phyloP scores from a whole-genome alignment of 2,329 filamentous ascomycete species.

The Zalaria sp. region DNA sequence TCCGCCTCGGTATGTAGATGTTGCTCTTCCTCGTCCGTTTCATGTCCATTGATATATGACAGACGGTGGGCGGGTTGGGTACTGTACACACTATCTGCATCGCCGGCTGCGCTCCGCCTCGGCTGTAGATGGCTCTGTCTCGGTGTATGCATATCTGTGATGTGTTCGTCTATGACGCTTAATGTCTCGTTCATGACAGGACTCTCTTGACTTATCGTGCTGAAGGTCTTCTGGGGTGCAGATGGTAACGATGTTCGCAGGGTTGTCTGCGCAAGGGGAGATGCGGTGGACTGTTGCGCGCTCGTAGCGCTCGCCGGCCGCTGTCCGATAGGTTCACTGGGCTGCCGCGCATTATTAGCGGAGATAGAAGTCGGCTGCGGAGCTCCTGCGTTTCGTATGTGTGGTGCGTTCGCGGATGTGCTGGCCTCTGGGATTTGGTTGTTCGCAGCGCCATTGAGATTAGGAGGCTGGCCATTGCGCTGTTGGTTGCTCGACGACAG shows the following conservation, averaged over 20 bases:
- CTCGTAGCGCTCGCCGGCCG: conserved; percentile 6
- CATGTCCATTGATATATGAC: conserved; percentile 86
- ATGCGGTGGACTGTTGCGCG: not conserved
- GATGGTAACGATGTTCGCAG: conserved; percentile 11
- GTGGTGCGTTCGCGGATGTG: too few relatives aligned
- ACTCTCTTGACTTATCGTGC: conserved; percentile 27
- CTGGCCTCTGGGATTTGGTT: too few relatives aligned
- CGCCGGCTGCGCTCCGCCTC: conserved; percentile 33
- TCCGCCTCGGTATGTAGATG: conserved; percentile 54
- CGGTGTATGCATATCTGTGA: conserved; percentile 65
- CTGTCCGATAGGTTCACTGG: not conserved
- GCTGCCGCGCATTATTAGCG: not conserved
- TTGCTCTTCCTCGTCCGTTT: conserved; percentile 87
- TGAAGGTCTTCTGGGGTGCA: conserved; percentile 1
- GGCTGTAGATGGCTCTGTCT: conserved; percentile 38
- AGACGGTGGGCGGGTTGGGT: conserved; percentile 49
- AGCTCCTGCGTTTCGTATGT: too few relatives aligned
- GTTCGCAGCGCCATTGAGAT: not conserved
- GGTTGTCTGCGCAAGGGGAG: conserved; percentile 8
- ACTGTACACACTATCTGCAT: conserved; percentile 81
- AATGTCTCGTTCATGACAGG: conserved; percentile 88
- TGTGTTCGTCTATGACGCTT: conserved; percentile 93
- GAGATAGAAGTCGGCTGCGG: too few relatives aligned
- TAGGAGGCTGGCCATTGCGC: not conserved
- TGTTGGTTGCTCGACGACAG: conserved; percentile 5